These are phyloP conservation scores for Colletotrichum magnum DNA, from an alignment of 2,329 filamentous ascomycete species.

Conservation along the genomic window DNA sequence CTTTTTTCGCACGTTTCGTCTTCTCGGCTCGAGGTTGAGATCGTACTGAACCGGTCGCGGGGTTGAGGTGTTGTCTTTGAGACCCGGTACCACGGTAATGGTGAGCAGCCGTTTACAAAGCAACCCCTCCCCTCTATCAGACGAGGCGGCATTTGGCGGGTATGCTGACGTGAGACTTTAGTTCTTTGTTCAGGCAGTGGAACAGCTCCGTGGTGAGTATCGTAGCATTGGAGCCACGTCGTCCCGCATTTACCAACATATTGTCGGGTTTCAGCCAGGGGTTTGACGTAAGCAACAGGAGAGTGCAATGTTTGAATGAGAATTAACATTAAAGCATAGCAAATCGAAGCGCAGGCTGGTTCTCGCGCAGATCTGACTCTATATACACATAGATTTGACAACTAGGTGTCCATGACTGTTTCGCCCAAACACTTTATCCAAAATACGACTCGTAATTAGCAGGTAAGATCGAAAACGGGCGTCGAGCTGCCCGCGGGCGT, in stretches of 20 bases:
- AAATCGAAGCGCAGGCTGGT: neutral
- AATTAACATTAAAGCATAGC: conserved; percentile 18
- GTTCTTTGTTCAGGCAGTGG: neutral
- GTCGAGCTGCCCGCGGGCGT: conserved; percentile 21
- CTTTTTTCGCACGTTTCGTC: neutral
- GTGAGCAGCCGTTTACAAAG: too few relatives aligned
- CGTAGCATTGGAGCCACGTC: too few relatives aligned
- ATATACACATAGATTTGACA: too few relatives aligned
- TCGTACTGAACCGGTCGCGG: too few relatives aligned
- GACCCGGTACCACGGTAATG: too few relatives aligned
- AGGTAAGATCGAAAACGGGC: conserved; percentile 30
- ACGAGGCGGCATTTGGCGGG: neutral
- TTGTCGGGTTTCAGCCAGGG: too few relatives aligned
- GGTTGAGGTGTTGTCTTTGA: too few relatives aligned
- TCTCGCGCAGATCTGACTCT: too few relatives aligned
- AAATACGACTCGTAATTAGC: neutral
- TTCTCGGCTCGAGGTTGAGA: too few relatives aligned
- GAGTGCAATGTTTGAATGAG: neutral
- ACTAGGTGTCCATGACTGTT: too few relatives aligned
- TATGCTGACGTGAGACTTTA: conserved; percentile 3
- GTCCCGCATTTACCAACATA: too few relatives aligned
- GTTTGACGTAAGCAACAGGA: neutral
- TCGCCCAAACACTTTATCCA: too few relatives aligned
- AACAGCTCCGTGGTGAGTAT: neutral
- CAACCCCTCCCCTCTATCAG: neutral